Conservation (phyloP, 352 stramenopile genomes). For the Phytophthora syringae region DNA sequence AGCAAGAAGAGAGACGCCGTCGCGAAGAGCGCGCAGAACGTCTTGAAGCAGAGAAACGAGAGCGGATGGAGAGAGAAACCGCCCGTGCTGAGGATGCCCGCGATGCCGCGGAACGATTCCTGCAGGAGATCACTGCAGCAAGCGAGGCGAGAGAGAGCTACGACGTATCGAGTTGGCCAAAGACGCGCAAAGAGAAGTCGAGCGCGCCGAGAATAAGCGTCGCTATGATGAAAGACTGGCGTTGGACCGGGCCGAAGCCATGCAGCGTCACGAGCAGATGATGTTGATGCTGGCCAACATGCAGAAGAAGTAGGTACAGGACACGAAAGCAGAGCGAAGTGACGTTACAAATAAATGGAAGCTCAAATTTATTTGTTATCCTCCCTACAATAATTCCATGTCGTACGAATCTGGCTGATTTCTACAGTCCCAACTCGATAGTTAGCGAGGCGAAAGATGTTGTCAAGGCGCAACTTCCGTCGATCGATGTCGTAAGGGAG, state of each 20-base stretch:
- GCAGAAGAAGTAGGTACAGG: background rate
- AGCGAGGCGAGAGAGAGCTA: too few species aligned
- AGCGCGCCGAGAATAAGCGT: background rate
- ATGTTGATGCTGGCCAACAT: background rate
- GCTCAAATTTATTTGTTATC: background rate
- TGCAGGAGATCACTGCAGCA: too few species aligned
- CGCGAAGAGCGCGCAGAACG: too few species aligned
- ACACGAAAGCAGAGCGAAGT: background rate
- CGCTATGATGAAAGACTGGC: background rate
- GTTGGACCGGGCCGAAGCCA: background rate
- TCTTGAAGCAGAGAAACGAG: too few species aligned
- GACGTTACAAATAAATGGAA: background rate
- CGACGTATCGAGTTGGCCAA: too few species aligned
- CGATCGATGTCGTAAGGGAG: background rate
- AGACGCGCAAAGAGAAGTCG: too few species aligned
- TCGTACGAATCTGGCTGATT: constrained; percentile 8
- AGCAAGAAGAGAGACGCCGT: too few species aligned
- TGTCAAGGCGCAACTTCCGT: background rate
- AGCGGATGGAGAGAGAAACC: too few species aligned
- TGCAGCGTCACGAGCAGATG: background rate
- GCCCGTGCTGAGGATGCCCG: too few species aligned
- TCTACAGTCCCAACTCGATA: background rate
- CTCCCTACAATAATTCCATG: background rate
- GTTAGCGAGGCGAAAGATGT: constrained; percentile 1
- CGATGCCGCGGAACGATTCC: too few species aligned